phyloP scores from a whole-genome alignment of 352 stramenopile species.

The Aphanomyces cochlioides region DNA sequence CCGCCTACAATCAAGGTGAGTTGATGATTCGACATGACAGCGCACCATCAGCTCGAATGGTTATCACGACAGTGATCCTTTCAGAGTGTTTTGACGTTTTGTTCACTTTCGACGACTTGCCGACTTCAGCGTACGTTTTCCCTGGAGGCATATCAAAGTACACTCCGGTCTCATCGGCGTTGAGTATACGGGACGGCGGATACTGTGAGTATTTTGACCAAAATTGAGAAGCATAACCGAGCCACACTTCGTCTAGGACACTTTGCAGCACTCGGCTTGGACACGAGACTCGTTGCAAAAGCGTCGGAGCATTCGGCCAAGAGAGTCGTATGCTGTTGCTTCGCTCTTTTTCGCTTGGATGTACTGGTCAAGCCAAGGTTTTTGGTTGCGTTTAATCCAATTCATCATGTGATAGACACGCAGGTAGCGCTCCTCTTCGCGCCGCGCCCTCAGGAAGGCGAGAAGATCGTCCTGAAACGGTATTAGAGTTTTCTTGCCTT shows the following conservation, averaged over 20 bases:
- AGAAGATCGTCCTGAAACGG: neutral
- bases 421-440: neutral
- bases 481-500: neutral
- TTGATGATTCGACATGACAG: neutral
- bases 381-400: too few species aligned
- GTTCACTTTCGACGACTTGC: neutral
- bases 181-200: neutral
- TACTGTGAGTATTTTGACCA: slow-evolving; percentile 6
- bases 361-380: neutral
- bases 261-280: neutral
- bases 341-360: neutral
- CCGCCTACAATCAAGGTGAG: neutral
- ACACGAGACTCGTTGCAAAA: neutral
- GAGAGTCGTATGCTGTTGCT: slow-evolving; percentile 3
- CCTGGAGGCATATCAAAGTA: neutral
- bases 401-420: neutral
- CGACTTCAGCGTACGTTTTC: neutral
- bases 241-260: slow-evolving; percentile 1
- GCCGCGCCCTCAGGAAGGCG: neutral
- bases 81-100: neutral
- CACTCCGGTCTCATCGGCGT: too few species aligned
- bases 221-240: neutral
- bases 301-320: neutral
- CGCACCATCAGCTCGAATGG: neutral
- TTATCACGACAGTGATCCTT: neutral